phyloP scores from a whole-genome alignment of 805 yeast genomes.

The Zygosaccharomyces rouxii region DNA sequence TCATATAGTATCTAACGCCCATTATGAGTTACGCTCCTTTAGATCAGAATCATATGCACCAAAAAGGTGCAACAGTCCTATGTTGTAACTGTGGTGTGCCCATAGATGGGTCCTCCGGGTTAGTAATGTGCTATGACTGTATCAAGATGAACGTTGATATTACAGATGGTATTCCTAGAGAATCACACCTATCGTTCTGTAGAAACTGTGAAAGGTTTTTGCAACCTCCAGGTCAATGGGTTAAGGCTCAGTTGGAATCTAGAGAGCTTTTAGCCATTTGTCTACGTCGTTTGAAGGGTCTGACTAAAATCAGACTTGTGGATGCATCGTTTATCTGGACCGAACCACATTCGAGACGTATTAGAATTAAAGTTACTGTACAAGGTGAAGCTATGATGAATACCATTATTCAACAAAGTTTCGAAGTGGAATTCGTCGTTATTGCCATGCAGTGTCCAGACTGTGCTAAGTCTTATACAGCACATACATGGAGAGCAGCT shows the following conservation, averaged over 20 bases:
- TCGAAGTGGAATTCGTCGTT: constrained; percentile 91
- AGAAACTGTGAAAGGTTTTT: constrained; percentile 94
- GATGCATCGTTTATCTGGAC: constrained; percentile 98
- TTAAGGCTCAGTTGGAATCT: constrained; percentile 83
- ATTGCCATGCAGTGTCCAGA: constrained; percentile 97
- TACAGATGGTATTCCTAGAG: constrained; percentile 91
- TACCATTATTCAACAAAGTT: constrained; percentile 87
- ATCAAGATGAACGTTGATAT: constrained; percentile 89
- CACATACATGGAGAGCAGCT: constrained; percentile 96
- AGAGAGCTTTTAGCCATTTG: constrained; percentile 90
- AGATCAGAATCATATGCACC: constrained; percentile 27
- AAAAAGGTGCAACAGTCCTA: constrained; percentile 68
- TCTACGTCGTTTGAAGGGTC: constrained; percentile 80
- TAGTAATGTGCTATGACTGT: constrained; percentile 97
- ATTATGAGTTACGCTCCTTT: constrained; percentile 37
- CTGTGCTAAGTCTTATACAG: constrained; percentile 95
- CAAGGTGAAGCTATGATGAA: constrained; percentile 95
- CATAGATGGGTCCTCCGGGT: constrained; percentile 89
- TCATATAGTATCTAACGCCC: background rate
- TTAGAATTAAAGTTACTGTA: constrained; percentile 83
- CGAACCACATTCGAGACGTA: constrained; percentile 96
- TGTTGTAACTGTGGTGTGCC: constrained; percentile 99
- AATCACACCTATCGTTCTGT: constrained; percentile 88
- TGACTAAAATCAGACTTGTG: constrained; percentile 76
- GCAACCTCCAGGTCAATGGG: constrained; percentile 95